Base-by-base conservation (phyloP, 805 yeast genomes). In the Ogataea paradorogensis region DNA sequence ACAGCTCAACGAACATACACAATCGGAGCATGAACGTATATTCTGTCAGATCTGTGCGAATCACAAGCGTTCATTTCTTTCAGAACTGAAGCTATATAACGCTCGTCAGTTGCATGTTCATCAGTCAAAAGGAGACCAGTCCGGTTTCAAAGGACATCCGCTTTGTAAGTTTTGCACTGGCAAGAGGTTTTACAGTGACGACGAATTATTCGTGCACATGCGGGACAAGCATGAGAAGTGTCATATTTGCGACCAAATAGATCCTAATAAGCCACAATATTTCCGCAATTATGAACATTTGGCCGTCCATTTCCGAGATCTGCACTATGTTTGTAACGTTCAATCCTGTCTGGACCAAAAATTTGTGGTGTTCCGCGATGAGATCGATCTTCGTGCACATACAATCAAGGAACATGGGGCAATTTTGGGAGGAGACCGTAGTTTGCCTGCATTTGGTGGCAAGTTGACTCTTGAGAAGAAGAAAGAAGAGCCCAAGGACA, bases 291-390 rank as follows among this genome's bases (percentile, higher is more conserved):
- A 91, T 57, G 83, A 83, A 31, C 69, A 78, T 27, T 69, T 93
- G 40, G 84, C 79, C 51, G 66, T 68, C 11, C 99, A 93, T 67
- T 93, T 93, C 62, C 70, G 67, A 50, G 60, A 56, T 4, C 78
- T 73, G 29, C 99, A 93, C 62, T 87, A 69, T 61, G 78, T 80
- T 11, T 93, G 99, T 65, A 70, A 74, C 23, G 83, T 84, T 14
- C 85, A 77, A 33, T 55, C 74, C 9, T 93, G 99, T 64, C 62
- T 90, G 33, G 98, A 90, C 40, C 80, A 84, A 61, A 85, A 86
- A 58, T 91, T 93, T 64, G 93, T 93, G 15, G 99, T 91, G 1
- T 93, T 93, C 58, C 75, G 82, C 15, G 91, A 88, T 46, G 93
- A 85, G 38, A 62, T 89, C 40, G 97, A 89, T 51, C 69, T 93